Evolutionary conservation across 345 rosid species (phyloP), one percentile per base, ranked within the genome.

Genomic region (Excoecaria agallocha): DNA sequence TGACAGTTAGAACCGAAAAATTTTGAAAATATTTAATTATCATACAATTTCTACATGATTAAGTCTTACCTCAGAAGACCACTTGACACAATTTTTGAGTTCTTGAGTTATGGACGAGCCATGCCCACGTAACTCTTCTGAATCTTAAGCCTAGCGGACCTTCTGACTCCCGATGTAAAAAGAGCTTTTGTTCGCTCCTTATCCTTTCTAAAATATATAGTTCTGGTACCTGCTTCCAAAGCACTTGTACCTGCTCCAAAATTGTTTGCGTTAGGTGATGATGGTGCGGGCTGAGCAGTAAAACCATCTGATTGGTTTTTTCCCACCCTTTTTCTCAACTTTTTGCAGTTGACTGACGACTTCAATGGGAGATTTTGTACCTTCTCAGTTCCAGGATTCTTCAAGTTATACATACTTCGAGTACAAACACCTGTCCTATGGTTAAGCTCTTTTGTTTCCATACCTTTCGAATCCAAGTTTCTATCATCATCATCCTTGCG

Each of bases 351-450:
- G 55, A 5, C 39, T 45, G 70, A 12, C 46, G 10, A 15, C 1
- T 66, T 66, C 16, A 16, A 22, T 66, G 19, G 1, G 9, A 25
- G 20, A 12, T 35, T 39, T 13, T 57, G 46, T 22, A 35, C 59
- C 17, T 37, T 22, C 66, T 59, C 55, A 35, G 10, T 59, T 6
- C 22, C 43, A 43, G 15, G 62, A 52, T 63, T 46, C 75, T 59
- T 68, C 76, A 71, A 54, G 73, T 80, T 85, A 17, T 66, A 68
- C 85, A 83, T 85, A 70, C 91, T 88, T 76, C 89, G 82, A 38
- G 88, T 86, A 24, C 76, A 59, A 38, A 83, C 77, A 67, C 87
- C 84, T 45, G 37, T 73, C 43, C 74, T 61, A 49, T 38, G 65
- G 58, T 62, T 54, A 12, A 10, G 15, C 20, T 61, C 54, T 19